phyloP scores from a whole-genome alignment of 1,284 basidiomycete species.

The Naganishia liquefaciens region DNA sequence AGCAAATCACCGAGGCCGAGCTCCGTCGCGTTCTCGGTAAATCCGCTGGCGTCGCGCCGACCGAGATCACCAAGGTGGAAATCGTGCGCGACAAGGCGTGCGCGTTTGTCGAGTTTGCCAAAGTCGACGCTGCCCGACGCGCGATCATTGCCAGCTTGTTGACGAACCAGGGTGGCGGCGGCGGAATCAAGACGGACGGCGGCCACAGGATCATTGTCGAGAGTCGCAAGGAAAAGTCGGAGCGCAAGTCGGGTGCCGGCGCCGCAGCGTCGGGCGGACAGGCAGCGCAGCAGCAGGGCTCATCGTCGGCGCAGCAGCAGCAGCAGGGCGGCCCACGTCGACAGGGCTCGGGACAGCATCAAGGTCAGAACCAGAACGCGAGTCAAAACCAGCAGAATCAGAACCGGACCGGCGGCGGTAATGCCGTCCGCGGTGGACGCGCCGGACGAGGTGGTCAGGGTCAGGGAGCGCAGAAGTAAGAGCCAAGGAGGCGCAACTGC shows the following conservation, averaged over 20 bases:
- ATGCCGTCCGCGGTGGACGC: slow-evolving; percentile 17
- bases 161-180: slow-evolving; percentile 72
- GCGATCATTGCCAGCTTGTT: slow-evolving; percentile 77
- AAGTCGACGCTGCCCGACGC: slow-evolving; percentile 74
- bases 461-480: slow-evolving; percentile 13
- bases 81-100: slow-evolving; percentile 85
- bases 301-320: not conserved
- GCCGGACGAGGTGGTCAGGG: slow-evolving; percentile 14
- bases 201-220: slow-evolving; percentile 72
- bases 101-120: slow-evolving; percentile 88
- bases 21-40: slow-evolving; percentile 62
- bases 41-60: slow-evolving; percentile 65
- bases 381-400: slow-evolving; percentile 18
- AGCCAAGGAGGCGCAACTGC: no score
- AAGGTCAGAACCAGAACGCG: slow-evolving; percentile 19
- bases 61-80: slow-evolving; percentile 78
- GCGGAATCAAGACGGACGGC: slow-evolving; percentile 71
- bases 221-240: slow-evolving; percentile 82
- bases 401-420: slow-evolving; percentile 10
- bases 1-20: slow-evolving; percentile 62
- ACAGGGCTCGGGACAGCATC: slow-evolving; percentile 20
- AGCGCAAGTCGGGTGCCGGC: slow-evolving; percentile 55
- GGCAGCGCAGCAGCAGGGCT: not conserved
- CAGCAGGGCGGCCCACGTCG: no score
- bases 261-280: slow-evolving; percentile 2